phyloP scores from a whole-genome alignment of 257 asterid genomes.

The Leptodermis oblonga region DNA sequence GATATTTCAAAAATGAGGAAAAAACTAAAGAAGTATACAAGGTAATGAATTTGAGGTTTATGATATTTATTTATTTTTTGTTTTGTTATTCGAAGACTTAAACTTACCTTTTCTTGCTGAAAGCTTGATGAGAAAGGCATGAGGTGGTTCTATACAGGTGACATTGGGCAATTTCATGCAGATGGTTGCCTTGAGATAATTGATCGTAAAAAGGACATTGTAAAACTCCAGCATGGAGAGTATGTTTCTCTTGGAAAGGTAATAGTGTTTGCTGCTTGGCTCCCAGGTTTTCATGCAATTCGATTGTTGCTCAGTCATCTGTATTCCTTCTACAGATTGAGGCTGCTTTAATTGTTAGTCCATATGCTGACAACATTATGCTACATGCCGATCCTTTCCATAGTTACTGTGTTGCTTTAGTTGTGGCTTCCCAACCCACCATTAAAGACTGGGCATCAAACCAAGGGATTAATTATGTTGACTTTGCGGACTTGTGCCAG shows the following conservation, averaged over 20 bases:
- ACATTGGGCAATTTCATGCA: constrained; percentile 75
- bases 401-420: constrained; percentile 83
- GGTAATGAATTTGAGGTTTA: constrained; percentile 38
- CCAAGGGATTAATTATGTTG: constrained; percentile 45
- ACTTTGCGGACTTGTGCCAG: constrained; percentile 66
- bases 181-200: constrained; percentile 97
- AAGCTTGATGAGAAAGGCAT: constrained; percentile 85
- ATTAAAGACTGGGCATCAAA: constrained; percentile 84
- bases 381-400: constrained; percentile 85
- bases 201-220: constrained; percentile 94
- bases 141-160: constrained; percentile 96
- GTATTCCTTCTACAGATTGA: constrained; percentile 60
- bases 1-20: constrained; percentile 88
- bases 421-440: constrained; percentile 67
- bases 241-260: constrained; percentile 97
- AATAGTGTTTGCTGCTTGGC: not conserved
- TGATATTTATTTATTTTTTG: not conserved
- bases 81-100: not conserved
- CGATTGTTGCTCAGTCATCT: constrained; percentile 11
- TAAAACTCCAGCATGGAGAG: constrained; percentile 96
- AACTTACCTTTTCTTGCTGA: not conserved
- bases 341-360: constrained; percentile 63
- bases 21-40: constrained; percentile 85
- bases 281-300: not conserved
- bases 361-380: constrained; percentile 81